Evolutionary conservation across 495 filamentous ascomycete genomes (phyloP), one percentile per base, ranked within the genome.

Genomic region (Trichoderma virens): DNA sequence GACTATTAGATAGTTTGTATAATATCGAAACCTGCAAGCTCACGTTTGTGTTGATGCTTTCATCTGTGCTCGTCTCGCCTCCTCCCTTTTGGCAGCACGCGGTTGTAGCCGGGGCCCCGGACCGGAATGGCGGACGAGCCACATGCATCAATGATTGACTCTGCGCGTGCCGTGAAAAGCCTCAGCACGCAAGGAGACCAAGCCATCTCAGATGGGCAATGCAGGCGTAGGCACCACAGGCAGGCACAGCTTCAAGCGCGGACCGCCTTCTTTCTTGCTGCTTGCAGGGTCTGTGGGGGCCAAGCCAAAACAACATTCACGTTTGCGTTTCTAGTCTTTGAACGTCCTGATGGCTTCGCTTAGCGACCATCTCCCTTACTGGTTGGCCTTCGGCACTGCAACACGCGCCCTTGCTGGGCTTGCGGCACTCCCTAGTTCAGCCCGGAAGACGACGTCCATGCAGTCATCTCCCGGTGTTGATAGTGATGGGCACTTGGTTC

Each of bases 261-360:
- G 51, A 20, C 27, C 51, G 51, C 25, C 27, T 16, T 56, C 27
- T 30, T 14, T n/a, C 51, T 30, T 18, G 23, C 51, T 20, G 23
- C 25, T 27, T n/a, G 13, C 3, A 16, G 51, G 25, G 9, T 56
- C 27, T 56, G 51, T 56, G 51, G 51, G 51, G 51, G 27, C 51
- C 51, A 18, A 56, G 25, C 6, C 6, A 23, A 56, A 28, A 30
- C 8, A 56, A 13, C 5, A 20, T 27, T 13, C 11, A 18, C 2
- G 13, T 23, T 56, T 56, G 43, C 23, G 18, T 20, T n/a, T 56
- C 27, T 56, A 1, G 23, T 8, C 47, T 28, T 56, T 56, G 51
- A 9, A 47, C 43, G 23, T 28, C 27, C 51, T 56, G 23, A 56
- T 56, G 51, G 51, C 51, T 27, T 56, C 51, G 51, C 51, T 56